Evolutionary conservation across 371 early-diverging fungal genomes (phyloP), one percentile per base, ranked within the genome.

Genomic region (Rhizopus sp.): DNA sequence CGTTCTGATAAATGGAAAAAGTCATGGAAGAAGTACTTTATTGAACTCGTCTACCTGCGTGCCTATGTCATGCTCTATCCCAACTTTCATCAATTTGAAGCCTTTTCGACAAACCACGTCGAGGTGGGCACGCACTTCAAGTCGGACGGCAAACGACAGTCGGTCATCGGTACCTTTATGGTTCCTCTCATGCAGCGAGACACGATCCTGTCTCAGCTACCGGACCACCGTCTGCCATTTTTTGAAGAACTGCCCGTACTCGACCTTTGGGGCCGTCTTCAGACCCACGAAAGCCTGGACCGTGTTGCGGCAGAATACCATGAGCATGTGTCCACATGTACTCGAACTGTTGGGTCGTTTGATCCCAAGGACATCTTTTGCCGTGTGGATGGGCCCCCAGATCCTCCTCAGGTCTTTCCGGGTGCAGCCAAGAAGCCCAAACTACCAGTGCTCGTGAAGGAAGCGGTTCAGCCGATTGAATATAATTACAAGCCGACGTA

Each of bases 1-100:
- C 72, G 87, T 30, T 83, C 86, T 5, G 81, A 77, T 50, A 69
- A 80, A 31, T 88, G 88, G 88, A 83, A 81, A 49, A 83, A 82
- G 46, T 85, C 86, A 7, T 88, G 88, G 88, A 88, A 88, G 62
- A 82, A 82, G 53, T 81, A 81, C 51, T 85, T 86, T 62, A 88
- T 88, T 48, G 87, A 88, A 53, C 65, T 88, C 53, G 84, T 84
- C 15, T 85, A 85, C 59, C 69, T 85, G 55, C 80, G 87, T 12
- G 86, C 76, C 6, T 86, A 84, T 50, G 82, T 83, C 5, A 86
- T 88, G 88, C 72, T 88, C 6, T 88, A 88, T 42, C 88, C 88
- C 33, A 86, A 86, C 60, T 86, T 80, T 55, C 70, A 80, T 62
- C 70, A 78, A 34, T 83, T 83, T 57, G 84, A 81, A 16, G 82